These are phyloP conservation scores for Aspergillus asperescens DNA, from an alignment of 495 filamentous ascomycete genomes.

Conservation along the genomic window DNA sequence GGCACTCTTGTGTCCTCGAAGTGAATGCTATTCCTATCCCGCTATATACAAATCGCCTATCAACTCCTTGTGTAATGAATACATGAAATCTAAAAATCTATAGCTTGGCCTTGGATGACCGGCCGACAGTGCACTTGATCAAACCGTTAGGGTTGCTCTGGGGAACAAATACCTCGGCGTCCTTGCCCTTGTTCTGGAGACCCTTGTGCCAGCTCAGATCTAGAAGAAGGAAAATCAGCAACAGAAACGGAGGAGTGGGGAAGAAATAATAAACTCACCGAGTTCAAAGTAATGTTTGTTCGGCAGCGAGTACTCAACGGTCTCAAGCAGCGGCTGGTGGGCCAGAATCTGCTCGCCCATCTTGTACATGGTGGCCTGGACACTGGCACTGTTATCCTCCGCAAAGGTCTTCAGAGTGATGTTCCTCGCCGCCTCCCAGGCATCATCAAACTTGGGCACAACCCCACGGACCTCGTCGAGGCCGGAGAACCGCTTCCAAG, in stretches of 20 bases:
- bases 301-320: constrained; percentile 77
- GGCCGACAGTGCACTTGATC: constrained; percentile 88
- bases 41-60: constrained; percentile 21
- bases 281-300: constrained; percentile 99
- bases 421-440: constrained; percentile 66
- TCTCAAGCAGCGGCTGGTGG: constrained; percentile 61
- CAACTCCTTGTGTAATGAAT: constrained; percentile 17
- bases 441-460: constrained; percentile 65
- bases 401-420: constrained; percentile 92
- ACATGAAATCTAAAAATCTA: constrained; percentile 20
- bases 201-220: constrained; percentile 97
- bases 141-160: constrained; percentile 91
- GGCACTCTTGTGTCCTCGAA: neutral
- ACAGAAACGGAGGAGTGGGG: neutral
- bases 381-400: constrained; percentile 83
- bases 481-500: constrained; percentile 65
- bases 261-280: constrained; percentile 47
- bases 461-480: constrained; percentile 63
- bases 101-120: constrained; percentile 44
- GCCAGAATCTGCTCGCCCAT: constrained; percentile 88
- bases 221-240: constrained; percentile 33
- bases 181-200: constrained; percentile 91
- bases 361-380: constrained; percentile 98
- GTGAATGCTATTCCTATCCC: constrained; percentile 19
- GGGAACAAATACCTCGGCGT: constrained; percentile 92